Percentiles rank a stretch among this genome's conserved stretches.
phyloP scores from a whole-genome alignment of 257 asterid species.

The Salvia rosmarinus region DNA sequence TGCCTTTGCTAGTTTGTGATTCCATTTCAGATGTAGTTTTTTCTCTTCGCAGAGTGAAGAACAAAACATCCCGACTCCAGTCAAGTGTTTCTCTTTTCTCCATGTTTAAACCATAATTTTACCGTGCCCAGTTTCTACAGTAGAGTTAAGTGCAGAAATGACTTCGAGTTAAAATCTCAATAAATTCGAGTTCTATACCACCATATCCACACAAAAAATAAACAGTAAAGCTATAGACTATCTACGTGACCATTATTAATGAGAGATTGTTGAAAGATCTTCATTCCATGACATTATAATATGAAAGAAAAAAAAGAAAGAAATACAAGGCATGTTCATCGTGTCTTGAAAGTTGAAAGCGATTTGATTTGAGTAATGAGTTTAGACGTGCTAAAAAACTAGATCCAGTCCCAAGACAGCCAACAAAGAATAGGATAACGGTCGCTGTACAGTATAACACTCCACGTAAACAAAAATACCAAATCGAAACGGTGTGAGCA shows the following conservation, averaged over 20 bases:
- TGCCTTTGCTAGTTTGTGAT: background rate
- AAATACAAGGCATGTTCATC: no score
- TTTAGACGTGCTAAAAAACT: background rate
- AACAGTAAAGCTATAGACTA: background rate
- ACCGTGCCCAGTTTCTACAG: background rate
- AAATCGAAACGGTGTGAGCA: background rate
- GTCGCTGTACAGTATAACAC: constrained; percentile 18
- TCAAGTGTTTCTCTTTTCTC: background rate
- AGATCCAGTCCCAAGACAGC: constrained; percentile 10
- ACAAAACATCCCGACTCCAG: background rate
- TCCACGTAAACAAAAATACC: background rate
- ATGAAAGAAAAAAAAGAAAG: background rate
- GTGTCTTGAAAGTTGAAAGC: no score
- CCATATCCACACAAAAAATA: background rate
- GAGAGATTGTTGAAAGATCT: constrained; percentile 1
- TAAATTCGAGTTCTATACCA: background rate
- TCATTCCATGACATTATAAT: background rate
- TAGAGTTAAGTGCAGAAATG: background rate
- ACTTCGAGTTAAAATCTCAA: background rate
- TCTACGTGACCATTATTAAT: no score
- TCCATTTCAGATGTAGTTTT: background rate
- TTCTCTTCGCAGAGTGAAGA: background rate
- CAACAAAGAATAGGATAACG: constrained; percentile 16
- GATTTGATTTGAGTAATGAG: no score
- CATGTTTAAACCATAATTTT: background rate